These are phyloP conservation scores for Borovskyia barvae DNA, from an alignment of 208 protist genomes.

Conservation along the genomic window DNA sequence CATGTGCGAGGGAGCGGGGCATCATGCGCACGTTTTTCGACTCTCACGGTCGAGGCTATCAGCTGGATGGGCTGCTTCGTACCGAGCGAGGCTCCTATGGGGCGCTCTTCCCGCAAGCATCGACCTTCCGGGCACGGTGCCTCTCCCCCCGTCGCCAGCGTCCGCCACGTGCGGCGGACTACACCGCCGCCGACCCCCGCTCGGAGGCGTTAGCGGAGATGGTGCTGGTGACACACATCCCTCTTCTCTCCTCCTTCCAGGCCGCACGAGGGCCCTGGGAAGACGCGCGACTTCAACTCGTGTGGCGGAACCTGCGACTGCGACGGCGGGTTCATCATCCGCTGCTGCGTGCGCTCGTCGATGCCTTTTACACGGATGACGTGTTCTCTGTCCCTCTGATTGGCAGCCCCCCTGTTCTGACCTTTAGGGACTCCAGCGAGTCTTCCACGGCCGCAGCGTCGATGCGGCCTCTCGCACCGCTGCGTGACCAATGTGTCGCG, in stretches of 20 bases:
- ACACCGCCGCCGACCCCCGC: neutral
- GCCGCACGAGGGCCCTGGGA: neutral
- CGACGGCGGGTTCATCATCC: slow-evolving; percentile 21
- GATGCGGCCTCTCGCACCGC: too few species aligned
- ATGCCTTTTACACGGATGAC: slow-evolving; percentile 23
- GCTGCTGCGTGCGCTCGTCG: slow-evolving; percentile 15
- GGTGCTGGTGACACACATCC: slow-evolving; percentile 23
- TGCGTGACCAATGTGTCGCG: too few species aligned
- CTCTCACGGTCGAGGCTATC: slow-evolving; percentile 9
- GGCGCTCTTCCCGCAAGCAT: slow-evolving; percentile 5
- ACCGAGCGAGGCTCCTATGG: slow-evolving; percentile 14
- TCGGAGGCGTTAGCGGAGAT: neutral
- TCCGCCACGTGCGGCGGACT: neutral
- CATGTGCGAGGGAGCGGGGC: too few species aligned
- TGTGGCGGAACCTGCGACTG: slow-evolving; percentile 10
- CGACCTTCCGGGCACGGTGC: slow-evolving; percentile 6
- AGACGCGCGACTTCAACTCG: neutral
- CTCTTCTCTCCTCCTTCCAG: slow-evolving; percentile 15
- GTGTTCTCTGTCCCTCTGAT: neutral
- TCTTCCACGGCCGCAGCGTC: too few species aligned
- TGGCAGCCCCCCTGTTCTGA: neutral
- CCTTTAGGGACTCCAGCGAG: neutral
- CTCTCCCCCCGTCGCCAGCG: neutral
- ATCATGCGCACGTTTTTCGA: too few species aligned
- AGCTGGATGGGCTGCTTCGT: neutral